Conservation (phyloP, 2,329 filamentous ascomycete genomes). For the Nemania serpens region DNA sequence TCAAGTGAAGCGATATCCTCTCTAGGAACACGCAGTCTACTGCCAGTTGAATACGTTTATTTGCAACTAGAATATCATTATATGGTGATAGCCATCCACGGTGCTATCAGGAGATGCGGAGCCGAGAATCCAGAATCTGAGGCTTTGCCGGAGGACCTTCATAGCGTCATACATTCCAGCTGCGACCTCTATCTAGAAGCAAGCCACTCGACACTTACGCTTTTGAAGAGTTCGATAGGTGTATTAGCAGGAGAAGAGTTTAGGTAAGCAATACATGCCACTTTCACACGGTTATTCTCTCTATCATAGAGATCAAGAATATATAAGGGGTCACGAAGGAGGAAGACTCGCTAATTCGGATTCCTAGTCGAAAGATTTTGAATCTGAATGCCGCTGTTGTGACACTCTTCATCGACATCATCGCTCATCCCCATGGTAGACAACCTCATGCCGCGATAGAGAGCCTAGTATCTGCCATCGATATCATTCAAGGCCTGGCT, state of each 20-base stretch:
- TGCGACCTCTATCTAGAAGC: constrained; percentile 20
- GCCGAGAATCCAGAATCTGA: background rate
- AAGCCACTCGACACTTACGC: constrained; percentile 9
- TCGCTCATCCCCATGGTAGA: constrained; percentile 7
- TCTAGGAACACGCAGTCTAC: background rate
- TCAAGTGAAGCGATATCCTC: background rate
- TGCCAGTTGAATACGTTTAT: background rate
- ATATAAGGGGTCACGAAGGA: no score
- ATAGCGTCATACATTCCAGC: constrained; percentile 15
- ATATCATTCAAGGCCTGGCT: constrained; percentile 1
- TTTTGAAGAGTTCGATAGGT: background rate
- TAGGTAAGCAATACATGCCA: constrained; percentile 1
- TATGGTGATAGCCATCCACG: constrained; percentile 11
- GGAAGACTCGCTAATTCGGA: no score
- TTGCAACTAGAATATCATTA: constrained; percentile 11
- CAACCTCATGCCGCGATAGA: constrained; percentile 1
- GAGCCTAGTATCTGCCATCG: background rate
- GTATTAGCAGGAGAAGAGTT: constrained; percentile 4
- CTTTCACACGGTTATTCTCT: no score
- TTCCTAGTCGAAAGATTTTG: no score
- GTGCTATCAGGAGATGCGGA: constrained; percentile 11
- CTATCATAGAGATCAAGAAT: no score
- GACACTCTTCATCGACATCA: constrained; percentile 15
- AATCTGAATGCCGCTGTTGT: background rate
- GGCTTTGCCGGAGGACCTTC: constrained; percentile 7